Evolutionary conservation across 2,329 filamentous ascomycete species (phyloP).

Genomic region (Coleophoma eucalyptorum): DNA sequence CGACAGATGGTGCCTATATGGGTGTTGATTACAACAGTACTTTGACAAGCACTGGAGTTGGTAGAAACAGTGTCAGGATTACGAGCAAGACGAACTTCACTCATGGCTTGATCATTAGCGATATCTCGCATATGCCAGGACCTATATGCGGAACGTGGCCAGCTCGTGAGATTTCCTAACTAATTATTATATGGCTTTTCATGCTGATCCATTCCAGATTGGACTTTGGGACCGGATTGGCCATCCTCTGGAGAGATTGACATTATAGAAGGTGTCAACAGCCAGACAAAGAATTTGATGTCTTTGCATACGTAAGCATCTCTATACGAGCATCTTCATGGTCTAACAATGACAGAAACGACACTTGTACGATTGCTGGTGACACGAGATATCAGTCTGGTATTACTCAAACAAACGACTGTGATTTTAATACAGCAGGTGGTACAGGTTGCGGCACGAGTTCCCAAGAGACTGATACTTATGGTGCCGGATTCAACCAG

Average conservation of each 20-base stretch:
- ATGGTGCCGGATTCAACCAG: constrained; percentile 8
- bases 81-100: constrained; percentile 38
- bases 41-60: constrained; percentile 25
- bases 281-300: constrained; percentile 13
- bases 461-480: constrained; percentile 12
- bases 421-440: constrained; percentile 28
- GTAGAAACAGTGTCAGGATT: constrained; percentile 40
- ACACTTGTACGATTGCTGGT: constrained; percentile 2
- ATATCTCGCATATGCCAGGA: constrained; percentile 43
- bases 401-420: constrained; percentile 32
- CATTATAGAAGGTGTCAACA: constrained; percentile 45
- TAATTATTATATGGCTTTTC: constrained; percentile 25
- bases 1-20: constrained; percentile 33
- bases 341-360: constrained; percentile 29
- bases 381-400: constrained; percentile 1
- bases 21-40: constrained; percentile 39
- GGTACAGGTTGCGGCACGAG: constrained; percentile 24
- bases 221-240: constrained; percentile 11
- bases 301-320: constrained; percentile 50
- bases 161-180: constrained; percentile 34
- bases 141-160: constrained; percentile 14
- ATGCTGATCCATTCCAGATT: background rate
- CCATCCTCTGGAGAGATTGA: constrained; percentile 19
- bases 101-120: constrained; percentile 40
- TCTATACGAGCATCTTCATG: too few species aligned